Evolutionary conservation across 2,329 filamentous ascomycete species (phyloP).

Genomic region (Calonectria hawksworthii): DNA sequence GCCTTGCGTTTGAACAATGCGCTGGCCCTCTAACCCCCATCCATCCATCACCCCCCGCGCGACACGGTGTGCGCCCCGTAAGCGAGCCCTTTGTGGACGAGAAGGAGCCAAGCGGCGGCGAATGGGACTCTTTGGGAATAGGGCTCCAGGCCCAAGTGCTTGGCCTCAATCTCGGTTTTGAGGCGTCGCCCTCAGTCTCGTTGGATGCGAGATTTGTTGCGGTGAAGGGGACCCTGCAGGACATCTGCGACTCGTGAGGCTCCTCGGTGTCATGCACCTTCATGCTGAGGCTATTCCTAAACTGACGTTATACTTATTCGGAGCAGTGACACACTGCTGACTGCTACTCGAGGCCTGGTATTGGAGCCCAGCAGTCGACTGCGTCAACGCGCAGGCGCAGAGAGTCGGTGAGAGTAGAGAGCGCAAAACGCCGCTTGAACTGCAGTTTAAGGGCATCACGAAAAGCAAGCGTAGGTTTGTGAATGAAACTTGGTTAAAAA

Average conservation of each 20-base stretch:
- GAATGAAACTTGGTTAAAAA: neutral
- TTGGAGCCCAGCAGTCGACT: neutral
- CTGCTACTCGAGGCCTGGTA: neutral
- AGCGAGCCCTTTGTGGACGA: neutral
- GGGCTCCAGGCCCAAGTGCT: neutral
- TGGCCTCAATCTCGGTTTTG: slow-evolving; percentile 23
- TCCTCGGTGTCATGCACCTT: neutral
- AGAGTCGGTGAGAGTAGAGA: neutral
- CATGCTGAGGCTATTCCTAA: neutral
- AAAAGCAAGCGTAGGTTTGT: neutral
- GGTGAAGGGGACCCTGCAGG: neutral
- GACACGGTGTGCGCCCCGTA: neutral
- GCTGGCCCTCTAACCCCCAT: too few relatives aligned
- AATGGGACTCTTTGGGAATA: slow-evolving; percentile 6
- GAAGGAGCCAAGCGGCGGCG: neutral
- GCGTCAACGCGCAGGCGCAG: neutral
- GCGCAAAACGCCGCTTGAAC: neutral
- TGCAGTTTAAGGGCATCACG: neutral
- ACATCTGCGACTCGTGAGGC: neutral
- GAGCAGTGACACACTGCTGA: neutral
- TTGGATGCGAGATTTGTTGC: slow-evolving; percentile 16
- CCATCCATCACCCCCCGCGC: too few relatives aligned
- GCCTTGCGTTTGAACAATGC: neutral
- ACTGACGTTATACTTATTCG: neutral
- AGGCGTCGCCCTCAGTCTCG: neutral